Percentiles rank a stretch among this genome's conserved stretches.
Conservation (phyloP, 2,329 filamentous ascomycete genomes). For the Talaromyces sp. region DNA sequence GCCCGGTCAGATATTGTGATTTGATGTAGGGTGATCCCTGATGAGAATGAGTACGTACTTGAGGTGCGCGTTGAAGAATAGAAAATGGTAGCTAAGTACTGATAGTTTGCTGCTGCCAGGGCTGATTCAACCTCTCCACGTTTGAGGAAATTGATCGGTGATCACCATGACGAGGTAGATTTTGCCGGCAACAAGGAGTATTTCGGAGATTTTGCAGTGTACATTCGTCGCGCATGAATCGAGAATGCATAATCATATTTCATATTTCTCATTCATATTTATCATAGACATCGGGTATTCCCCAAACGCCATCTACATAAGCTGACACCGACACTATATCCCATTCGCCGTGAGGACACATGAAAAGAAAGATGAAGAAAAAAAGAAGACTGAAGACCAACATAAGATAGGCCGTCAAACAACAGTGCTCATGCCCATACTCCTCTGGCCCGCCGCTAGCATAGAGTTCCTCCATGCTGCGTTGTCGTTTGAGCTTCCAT, state of each 20-base stretch:
- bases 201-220: slow-evolving; percentile 9
- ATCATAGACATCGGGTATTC: slow-evolving; percentile 16
- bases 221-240: slow-evolving; percentile 56
- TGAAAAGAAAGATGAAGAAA: background rate
- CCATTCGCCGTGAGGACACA: background rate
- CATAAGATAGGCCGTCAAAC: background rate
- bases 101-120: background rate
- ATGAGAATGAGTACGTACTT: background rate
- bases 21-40: slow-evolving; percentile 18
- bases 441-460: background rate
- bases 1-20: slow-evolving; percentile 30
- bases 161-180: slow-evolving; percentile 13
- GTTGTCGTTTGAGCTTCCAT: slow-evolving; percentile 6
- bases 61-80: background rate
- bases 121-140: slow-evolving; percentile 8
- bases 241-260: slow-evolving; percentile 17
- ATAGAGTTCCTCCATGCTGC: slow-evolving; percentile 3
- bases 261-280: slow-evolving; percentile 17
- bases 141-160: slow-evolving; percentile 5
- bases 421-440: slow-evolving; percentile 12
- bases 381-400: background rate
- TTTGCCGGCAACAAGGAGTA: background rate
- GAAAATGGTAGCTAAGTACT: background rate
- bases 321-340: background rate
- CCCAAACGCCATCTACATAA: slow-evolving; percentile 9